Conservation (phyloP, 306 rosid genomes). For the Prunus campanulata region DNA sequence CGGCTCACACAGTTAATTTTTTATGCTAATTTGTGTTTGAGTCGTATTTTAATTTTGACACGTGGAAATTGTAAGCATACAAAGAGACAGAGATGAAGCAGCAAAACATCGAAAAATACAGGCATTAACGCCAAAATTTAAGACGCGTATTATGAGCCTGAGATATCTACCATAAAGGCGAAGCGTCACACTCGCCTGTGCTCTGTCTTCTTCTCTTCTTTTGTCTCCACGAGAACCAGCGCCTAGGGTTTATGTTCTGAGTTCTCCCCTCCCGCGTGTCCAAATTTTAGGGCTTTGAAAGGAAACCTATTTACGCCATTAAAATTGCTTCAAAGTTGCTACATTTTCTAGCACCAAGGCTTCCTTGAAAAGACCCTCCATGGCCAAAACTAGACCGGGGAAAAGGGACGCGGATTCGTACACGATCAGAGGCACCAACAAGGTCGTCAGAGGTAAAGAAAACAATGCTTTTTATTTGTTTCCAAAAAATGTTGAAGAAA, state of each 20-base stretch:
- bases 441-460: slow-evolving; percentile 72
- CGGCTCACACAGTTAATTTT: too few relatives aligned
- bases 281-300: slow-evolving; percentile 8
- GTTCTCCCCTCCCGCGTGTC: slow-evolving; percentile 16
- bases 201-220: slow-evolving; percentile 18
- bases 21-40: too few relatives aligned
- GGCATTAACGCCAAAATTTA: not conserved
- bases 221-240: not conserved
- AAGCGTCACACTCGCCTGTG: slow-evolving; percentile 37
- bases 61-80: too few relatives aligned
- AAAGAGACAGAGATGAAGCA: too few relatives aligned
- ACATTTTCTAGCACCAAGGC: slow-evolving; percentile 20
- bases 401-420: slow-evolving; percentile 73
- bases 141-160: not conserved
- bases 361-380: slow-evolving; percentile 21
- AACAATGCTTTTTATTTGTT: not conserved
- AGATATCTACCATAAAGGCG: slow-evolving; percentile 10
- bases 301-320: slow-evolving; percentile 10
- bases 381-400: slow-evolving; percentile 84
- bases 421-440: slow-evolving; percentile 86
- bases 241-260: slow-evolving; percentile 26
- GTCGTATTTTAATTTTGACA: too few relatives aligned
- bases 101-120: not conserved
- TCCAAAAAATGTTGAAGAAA: not conserved
- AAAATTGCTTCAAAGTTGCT: slow-evolving; percentile 4